Percentiles rank a stretch among this genome's conserved stretches.
Evolutionary conservation across 176 grass and related monocot genomes (phyloP).

Genomic region (Eragrostis nindensis): DNA sequence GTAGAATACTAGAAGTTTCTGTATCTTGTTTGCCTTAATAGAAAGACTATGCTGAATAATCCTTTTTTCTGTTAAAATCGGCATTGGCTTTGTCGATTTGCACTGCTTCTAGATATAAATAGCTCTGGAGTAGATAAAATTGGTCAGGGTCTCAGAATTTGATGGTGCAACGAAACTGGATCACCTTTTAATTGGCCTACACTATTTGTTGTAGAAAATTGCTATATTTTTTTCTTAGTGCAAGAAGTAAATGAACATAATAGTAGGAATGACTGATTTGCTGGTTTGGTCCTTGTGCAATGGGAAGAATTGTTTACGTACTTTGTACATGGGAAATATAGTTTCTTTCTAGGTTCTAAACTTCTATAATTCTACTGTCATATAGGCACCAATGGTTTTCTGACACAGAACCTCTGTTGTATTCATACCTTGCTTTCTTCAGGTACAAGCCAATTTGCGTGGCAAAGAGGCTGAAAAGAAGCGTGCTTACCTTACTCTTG

Average conservation of each 20-base stretch:
- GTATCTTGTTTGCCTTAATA: not conserved
- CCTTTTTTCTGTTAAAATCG: not conserved
- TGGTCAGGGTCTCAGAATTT: slow-evolving; percentile 1
- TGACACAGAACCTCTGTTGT: slow-evolving; percentile 6
- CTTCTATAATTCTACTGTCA: not conserved
- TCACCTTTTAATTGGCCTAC: not conserved
- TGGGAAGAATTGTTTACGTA: not conserved
- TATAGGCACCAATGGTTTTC: not conserved
- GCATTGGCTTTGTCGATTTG: not conserved
- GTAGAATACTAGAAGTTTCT: not conserved
- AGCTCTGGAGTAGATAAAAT: not conserved
- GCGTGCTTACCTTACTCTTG: slow-evolving; percentile 83
- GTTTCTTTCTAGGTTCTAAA: not conserved
- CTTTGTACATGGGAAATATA: not conserved
- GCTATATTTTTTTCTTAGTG: not conserved
- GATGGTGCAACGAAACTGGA: not conserved
- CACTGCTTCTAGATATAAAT: not conserved
- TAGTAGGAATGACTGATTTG: not conserved
- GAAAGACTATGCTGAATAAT: not conserved
- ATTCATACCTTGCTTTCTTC: slow-evolving; percentile 39
- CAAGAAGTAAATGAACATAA: not conserved
- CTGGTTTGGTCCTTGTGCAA: slow-evolving; percentile 6
- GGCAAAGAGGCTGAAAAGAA: slow-evolving; percentile 93
- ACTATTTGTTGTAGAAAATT: not conserved
- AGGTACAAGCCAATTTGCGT: slow-evolving; percentile 84